These are phyloP conservation scores for Boehmeria nivea DNA, from an alignment of 306 rosid species.

Conservation along the genomic window DNA sequence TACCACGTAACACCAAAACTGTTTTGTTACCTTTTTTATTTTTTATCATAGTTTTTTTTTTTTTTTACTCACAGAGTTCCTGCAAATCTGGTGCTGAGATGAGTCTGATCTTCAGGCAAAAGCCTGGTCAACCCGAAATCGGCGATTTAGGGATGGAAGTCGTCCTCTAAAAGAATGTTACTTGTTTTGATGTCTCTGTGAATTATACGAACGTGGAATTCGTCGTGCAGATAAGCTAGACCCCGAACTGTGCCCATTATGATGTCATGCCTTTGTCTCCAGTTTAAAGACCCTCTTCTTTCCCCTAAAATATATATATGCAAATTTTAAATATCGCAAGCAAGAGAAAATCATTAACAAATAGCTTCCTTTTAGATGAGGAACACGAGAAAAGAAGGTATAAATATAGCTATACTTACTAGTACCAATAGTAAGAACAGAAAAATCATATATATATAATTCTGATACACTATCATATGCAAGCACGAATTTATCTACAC, in stretches of 20 bases:
- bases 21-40: too few relatives aligned
- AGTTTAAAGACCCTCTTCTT: constrained; percentile 42
- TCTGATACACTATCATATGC: too few relatives aligned
- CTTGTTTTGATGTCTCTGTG: constrained; percentile 67
- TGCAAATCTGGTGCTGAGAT: constrained; percentile 62
- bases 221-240: constrained; percentile 62
- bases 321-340: not conserved
- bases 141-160: constrained; percentile 53
- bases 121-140: constrained; percentile 78
- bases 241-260: constrained; percentile 65
- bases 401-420: too few relatives aligned
- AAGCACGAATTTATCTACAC: too few relatives aligned
- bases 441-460: too few relatives aligned
- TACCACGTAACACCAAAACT: too few relatives aligned
- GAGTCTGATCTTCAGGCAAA: constrained; percentile 51
- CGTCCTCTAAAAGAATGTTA: constrained; percentile 64
- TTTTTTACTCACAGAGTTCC: constrained; percentile 73
- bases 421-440: too few relatives aligned
- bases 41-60: too few relatives aligned
- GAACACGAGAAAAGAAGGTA: too few relatives aligned
- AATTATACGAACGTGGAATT: constrained; percentile 62
- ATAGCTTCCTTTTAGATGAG: too few relatives aligned
- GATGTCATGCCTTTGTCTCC: constrained; percentile 54
- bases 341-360: too few relatives aligned
- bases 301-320: constrained; percentile 38